Evolutionary conservation across 495 filamentous ascomycete genomes (phyloP).

Genomic region (Durotheca rogersii): DNA sequence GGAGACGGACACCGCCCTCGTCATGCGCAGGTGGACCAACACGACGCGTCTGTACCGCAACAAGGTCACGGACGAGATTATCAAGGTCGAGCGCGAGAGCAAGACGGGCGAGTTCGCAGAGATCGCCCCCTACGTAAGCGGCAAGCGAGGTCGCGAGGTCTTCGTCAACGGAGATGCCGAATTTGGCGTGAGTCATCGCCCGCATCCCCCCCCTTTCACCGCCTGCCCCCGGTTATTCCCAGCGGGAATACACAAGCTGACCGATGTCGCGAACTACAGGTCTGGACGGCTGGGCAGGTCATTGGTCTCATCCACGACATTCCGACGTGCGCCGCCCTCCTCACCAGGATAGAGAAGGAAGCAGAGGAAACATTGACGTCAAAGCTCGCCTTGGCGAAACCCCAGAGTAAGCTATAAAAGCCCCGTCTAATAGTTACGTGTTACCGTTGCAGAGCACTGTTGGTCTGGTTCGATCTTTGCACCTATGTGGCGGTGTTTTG

Average conservation of each 20-base stretch:
- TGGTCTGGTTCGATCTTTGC: neutral
- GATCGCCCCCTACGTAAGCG: constrained; percentile 85
- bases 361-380: constrained; percentile 56
- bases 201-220: constrained; percentile 5
- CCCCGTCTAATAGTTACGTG: constrained; percentile 3
- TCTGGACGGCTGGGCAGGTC: constrained; percentile 66
- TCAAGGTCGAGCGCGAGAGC: constrained; percentile 83
- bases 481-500: neutral
- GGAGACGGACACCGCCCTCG: constrained; percentile 87
- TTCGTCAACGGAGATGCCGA: constrained; percentile 91
- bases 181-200: constrained; percentile 67
- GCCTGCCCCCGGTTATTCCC: neutral
- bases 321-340: constrained; percentile 57
- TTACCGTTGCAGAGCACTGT: neutral
- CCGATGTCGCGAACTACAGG: constrained; percentile 42
- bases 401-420: constrained; percentile 45
- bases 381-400: constrained; percentile 39
- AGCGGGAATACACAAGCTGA: too few relatives aligned
- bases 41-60: constrained; percentile 87
- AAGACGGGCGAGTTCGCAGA: constrained; percentile 87
- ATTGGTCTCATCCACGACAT: constrained; percentile 69
- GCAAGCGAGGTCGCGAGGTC: constrained; percentile 86
- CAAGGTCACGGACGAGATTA: constrained; percentile 76
- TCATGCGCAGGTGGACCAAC: constrained; percentile 90
- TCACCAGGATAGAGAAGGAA: constrained; percentile 61